phyloP scores from a whole-genome alignment of 257 asterid genomes.

The Haberlea rhodopensis region DNA sequence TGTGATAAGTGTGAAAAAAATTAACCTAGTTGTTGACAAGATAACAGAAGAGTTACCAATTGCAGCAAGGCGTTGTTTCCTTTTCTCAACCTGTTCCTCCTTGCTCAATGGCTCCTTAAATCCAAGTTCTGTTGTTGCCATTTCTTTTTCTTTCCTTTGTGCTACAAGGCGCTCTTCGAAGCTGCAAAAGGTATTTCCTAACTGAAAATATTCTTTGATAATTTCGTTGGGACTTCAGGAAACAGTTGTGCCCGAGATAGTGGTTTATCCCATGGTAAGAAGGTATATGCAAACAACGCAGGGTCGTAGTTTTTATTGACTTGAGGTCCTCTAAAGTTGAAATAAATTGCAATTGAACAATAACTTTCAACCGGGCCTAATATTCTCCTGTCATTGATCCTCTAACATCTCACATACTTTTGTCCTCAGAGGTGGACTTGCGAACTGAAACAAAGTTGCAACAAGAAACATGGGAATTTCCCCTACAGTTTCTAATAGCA shows the following conservation, averaged over 20 bases:
- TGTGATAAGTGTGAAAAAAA: background rate
- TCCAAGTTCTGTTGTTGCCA: slow-evolving; percentile 69
- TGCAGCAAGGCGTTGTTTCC: slow-evolving; percentile 92
- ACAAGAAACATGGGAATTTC: background rate
- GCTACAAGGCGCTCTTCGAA: slow-evolving; percentile 87
- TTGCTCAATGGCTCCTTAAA: slow-evolving; percentile 75
- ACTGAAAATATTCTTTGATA: background rate
- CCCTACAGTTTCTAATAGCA: background rate
- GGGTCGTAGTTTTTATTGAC: background rate
- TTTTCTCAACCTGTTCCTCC: slow-evolving; percentile 68
- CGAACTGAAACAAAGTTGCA: background rate
- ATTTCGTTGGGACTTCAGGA: background rate
- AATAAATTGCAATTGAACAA: background rate
- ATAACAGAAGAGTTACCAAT: slow-evolving; percentile 53
- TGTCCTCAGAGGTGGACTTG: background rate
- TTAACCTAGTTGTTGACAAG: slow-evolving; percentile 10
- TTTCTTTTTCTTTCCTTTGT: slow-evolving; percentile 79
- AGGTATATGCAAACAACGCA: slow-evolving; percentile 8
- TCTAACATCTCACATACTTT: background rate
- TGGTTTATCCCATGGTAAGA: background rate
- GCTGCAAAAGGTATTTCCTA: slow-evolving; percentile 35
- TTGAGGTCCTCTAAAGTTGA: background rate
- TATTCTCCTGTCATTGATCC: too few species aligned
- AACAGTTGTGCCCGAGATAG: background rate
- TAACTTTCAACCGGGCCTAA: background rate